phyloP scores from a whole-genome alignment of 208 protist species.

The Acanthamoeba lenticulata region DNA sequence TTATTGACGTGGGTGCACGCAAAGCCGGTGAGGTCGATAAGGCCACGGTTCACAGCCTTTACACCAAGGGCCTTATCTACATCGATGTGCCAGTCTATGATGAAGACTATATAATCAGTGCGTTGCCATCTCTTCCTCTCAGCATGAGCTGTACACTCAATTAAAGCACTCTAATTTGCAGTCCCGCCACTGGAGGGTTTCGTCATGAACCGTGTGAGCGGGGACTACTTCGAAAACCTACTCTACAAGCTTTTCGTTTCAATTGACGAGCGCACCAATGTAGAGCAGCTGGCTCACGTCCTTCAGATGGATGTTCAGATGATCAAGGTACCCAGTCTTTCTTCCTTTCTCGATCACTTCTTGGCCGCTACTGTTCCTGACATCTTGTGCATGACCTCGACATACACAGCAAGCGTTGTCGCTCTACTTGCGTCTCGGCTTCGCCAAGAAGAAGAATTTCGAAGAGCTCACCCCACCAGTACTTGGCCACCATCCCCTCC shows the following conservation, averaged over 20 bases:
- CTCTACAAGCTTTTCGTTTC: slow-evolving; percentile 96
- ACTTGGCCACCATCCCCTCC: neutral
- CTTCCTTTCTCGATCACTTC: neutral
- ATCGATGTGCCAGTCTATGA: slow-evolving; percentile 90
- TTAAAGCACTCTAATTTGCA: neutral
- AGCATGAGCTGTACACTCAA: neutral
- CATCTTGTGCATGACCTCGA: neutral
- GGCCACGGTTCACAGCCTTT: slow-evolving; percentile 82
- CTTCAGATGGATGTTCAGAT: slow-evolving; percentile 92
- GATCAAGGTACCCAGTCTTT: slow-evolving; percentile 85
- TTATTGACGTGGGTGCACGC: slow-evolving; percentile 70
- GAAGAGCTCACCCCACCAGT: slow-evolving; percentile 65
- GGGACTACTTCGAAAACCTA: slow-evolving; percentile 95
- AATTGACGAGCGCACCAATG: slow-evolving; percentile 93
- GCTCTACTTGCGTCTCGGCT: slow-evolving; percentile 92
- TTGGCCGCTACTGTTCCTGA: neutral
- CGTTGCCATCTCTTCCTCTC: neutral
- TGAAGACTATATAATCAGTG: slow-evolving; percentile 88
- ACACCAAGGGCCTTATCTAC: slow-evolving; percentile 92
- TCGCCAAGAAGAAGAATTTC: slow-evolving; percentile 90
- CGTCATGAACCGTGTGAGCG: slow-evolving; percentile 97
- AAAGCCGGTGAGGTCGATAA: slow-evolving; percentile 77
- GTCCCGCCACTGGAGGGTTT: slow-evolving; percentile 95
- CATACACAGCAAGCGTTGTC: slow-evolving; percentile 86
- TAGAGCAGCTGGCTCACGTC: slow-evolving; percentile 92